Conservation (phyloP, 371 early-diverging fungal genomes). For the Zychaea mexicana region DNA sequence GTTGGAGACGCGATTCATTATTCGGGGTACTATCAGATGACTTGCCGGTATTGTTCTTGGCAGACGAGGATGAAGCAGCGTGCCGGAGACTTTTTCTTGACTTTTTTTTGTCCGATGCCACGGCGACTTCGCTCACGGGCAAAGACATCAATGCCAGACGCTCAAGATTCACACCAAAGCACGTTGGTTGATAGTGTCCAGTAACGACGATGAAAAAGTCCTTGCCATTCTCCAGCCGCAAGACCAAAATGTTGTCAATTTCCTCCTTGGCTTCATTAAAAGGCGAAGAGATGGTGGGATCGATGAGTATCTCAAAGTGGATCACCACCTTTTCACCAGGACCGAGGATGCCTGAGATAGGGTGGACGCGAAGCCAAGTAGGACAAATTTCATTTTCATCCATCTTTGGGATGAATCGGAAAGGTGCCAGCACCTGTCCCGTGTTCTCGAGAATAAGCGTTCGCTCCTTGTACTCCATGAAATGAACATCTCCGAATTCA, state of each 20-base stretch:
- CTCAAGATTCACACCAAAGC: conserved; percentile 74
- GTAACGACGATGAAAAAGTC: conserved; percentile 82
- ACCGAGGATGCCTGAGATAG: conserved; percentile 65
- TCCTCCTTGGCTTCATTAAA: conserved; percentile 69
- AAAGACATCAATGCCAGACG: conserved; percentile 58
- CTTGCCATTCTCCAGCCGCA: conserved; percentile 79
- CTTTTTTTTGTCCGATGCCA: conserved; percentile 6
- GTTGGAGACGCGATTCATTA: conserved; percentile 15
- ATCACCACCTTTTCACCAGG: conserved; percentile 71
- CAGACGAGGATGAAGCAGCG: conserved; percentile 33
- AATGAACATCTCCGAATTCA: conserved; percentile 82
- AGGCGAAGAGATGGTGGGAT: conserved; percentile 58
- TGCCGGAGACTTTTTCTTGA: conserved; percentile 9
- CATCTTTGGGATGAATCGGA: conserved; percentile 69
- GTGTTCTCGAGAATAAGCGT: conserved; percentile 71
- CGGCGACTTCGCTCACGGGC: conserved; percentile 48
- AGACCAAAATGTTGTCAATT: conserved; percentile 79
- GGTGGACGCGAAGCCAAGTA: conserved; percentile 73
- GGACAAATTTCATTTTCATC: conserved; percentile 54
- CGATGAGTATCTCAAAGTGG: conserved; percentile 70
- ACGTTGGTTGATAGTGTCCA: conserved; percentile 73
- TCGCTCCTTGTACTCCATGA: conserved; percentile 58
- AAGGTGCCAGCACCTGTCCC: conserved; percentile 75
- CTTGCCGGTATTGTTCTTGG: neutral
- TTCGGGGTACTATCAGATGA: neutral